phyloP scores from a whole-genome alignment of 148 eudicot species.

The Fallopia convolvulus region DNA sequence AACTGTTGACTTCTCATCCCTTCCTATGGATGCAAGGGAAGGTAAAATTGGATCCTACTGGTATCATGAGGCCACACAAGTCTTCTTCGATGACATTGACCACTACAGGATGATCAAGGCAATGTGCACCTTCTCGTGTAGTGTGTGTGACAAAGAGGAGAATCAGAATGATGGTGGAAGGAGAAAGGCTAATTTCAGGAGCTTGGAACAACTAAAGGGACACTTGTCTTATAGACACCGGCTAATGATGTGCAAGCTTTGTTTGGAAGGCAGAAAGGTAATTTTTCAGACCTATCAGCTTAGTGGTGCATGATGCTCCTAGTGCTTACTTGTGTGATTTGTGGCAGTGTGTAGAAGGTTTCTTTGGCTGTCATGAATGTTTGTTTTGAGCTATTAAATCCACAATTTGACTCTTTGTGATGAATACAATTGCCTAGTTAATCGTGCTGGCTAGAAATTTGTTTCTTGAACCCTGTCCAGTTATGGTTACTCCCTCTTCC shows the following conservation, averaged over 20 bases:
- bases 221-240: slow-evolving; percentile 73
- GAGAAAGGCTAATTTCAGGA: slow-evolving; percentile 51
- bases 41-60: slow-evolving; percentile 64
- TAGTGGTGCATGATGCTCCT: background rate
- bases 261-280: slow-evolving; percentile 92
- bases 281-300: background rate
- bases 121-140: slow-evolving; percentile 90
- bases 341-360: background rate
- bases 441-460: background rate
- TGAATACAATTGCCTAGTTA: background rate
- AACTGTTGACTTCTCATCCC: slow-evolving; percentile 55
- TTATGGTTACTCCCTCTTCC: background rate
- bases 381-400: background rate
- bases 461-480: background rate
- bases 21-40: slow-evolving; percentile 55
- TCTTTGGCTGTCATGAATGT: background rate
- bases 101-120: slow-evolving; percentile 94
- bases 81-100: slow-evolving; percentile 72
- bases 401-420: background rate
- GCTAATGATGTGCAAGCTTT: slow-evolving; percentile 80
- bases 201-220: slow-evolving; percentile 82
- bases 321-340: background rate
- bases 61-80: slow-evolving; percentile 90
- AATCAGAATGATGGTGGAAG: slow-evolving; percentile 30
- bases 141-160: slow-evolving; percentile 71